A percentile compares a stretch with the other conserved stretches of the same genome.
Conservation (phyloP, 2,329 filamentous ascomycete genomes). For the Ceratocystis papillata region DNA sequence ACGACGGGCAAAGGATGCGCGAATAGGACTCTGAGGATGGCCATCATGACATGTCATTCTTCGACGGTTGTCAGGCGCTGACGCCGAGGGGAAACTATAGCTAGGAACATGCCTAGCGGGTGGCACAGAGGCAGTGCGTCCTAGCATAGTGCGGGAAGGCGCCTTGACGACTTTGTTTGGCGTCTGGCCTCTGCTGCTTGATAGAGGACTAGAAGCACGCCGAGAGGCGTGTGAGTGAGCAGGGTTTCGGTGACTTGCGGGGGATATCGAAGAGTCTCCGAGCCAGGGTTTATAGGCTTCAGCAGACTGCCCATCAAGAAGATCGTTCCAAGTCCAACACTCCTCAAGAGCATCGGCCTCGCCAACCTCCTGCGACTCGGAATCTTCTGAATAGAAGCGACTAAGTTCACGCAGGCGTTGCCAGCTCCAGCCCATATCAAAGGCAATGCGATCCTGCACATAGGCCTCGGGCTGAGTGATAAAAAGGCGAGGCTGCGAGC, state of each 20-base stretch:
- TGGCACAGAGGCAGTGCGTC: slow-evolving; percentile 46
- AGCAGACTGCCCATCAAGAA: slow-evolving; percentile 45
- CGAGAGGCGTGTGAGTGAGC: slow-evolving; percentile 30
- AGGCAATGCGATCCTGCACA: slow-evolving; percentile 49
- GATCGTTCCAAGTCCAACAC: slow-evolving; percentile 57
- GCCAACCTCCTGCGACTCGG: slow-evolving; percentile 39
- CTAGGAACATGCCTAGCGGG: slow-evolving; percentile 35
- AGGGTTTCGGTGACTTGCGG: neutral
- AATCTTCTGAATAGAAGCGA: slow-evolving; percentile 41
- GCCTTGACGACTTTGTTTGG: slow-evolving; percentile 35
- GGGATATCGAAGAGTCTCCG: neutral
- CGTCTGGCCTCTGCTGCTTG: slow-evolving; percentile 34
- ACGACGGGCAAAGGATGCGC: slow-evolving; percentile 11
- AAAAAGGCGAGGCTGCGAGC: slow-evolving; percentile 56
- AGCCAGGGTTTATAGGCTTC: slow-evolving; percentile 7
- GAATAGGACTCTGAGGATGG: slow-evolving; percentile 4
- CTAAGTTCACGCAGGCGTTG: slow-evolving; percentile 54
- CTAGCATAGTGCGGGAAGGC: slow-evolving; percentile 37
- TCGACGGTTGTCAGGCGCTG: slow-evolving; percentile 12
- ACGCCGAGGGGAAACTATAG: slow-evolving; percentile 35
- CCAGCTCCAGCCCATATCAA: slow-evolving; percentile 57
- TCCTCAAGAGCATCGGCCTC: slow-evolving; percentile 53
- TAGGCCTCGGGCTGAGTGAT: slow-evolving; percentile 67
- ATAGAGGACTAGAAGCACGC: slow-evolving; percentile 31
- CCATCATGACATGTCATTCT: slow-evolving; percentile 18